Conservation (phyloP, 768 basidiomycete species). For the Cytidiella melzeri region DNA sequence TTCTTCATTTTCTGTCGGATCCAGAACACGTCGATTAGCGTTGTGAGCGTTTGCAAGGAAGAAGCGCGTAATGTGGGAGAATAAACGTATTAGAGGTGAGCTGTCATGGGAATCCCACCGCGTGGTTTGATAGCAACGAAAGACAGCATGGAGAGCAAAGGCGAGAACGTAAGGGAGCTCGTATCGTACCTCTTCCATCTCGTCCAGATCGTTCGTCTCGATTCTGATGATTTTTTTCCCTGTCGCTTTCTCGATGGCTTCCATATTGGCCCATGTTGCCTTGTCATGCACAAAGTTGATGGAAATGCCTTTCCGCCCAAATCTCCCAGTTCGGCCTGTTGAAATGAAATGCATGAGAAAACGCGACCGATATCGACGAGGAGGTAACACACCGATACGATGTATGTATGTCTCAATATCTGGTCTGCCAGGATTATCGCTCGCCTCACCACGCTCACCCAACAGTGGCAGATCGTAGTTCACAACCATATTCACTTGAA, state of each 20-base stretch:
- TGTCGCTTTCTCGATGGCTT: slow-evolving; percentile 76
- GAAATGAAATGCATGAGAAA: background rate
- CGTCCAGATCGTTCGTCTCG: slow-evolving; percentile 84
- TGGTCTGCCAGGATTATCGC: slow-evolving; percentile 49
- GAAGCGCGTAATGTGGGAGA: background rate
- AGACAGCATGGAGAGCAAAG: slow-evolving; percentile 2
- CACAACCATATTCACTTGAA: slow-evolving; percentile 99
- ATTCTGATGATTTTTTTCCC: slow-evolving; percentile 78
- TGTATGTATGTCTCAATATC: slow-evolving; percentile 98
- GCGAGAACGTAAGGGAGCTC: background rate
- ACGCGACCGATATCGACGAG: background rate
- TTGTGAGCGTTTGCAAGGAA: background rate
- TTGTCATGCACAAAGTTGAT: slow-evolving; percentile 96
- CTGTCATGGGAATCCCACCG: too few species aligned
- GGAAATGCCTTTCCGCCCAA: slow-evolving; percentile 94
- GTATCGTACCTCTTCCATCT: slow-evolving; percentile 80
- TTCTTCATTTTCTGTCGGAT: slow-evolving; percentile 70
- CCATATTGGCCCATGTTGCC: slow-evolving; percentile 83
- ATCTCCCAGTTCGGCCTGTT: slow-evolving; percentile 92
- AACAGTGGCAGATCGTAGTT: slow-evolving; percentile 94
- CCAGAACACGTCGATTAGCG: background rate
- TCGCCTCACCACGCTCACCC: slow-evolving; percentile 55
- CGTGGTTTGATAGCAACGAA: background rate
- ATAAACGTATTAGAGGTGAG: background rate
- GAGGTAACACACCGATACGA: slow-evolving; percentile 72